Percentiles rank a stretch among this genome's conserved stretches.
Evolutionary conservation across 805 yeast genomes (phyloP).

Genomic region (Myxozyma neotropica): DNA sequence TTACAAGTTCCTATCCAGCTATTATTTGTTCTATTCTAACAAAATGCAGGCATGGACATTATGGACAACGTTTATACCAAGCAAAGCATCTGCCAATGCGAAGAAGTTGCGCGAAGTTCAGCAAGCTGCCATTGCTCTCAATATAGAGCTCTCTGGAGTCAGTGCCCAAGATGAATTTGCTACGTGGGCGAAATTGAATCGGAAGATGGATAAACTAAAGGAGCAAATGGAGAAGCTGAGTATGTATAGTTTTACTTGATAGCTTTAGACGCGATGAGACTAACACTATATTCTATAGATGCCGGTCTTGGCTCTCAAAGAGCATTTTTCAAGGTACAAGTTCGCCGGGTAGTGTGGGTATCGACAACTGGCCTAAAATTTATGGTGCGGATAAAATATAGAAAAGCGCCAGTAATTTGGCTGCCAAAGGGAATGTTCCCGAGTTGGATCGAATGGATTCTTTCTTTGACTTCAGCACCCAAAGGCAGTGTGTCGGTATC

Average conservation of each 20-base stretch:
- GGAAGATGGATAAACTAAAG: slow-evolving; percentile 62
- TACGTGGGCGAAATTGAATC: slow-evolving; percentile 88
- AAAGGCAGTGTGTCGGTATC: slow-evolving; percentile 37
- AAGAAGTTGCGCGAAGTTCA: slow-evolving; percentile 43
- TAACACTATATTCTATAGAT: neutral
- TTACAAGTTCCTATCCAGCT: neutral
- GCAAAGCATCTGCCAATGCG: slow-evolving; percentile 35
- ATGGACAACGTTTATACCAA: slow-evolving; percentile 21
- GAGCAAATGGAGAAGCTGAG: slow-evolving; percentile 52
- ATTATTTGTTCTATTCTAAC: neutral
- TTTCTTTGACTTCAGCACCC: slow-evolving; percentile 68
- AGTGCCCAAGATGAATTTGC: slow-evolving; percentile 95
- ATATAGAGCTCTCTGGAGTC: slow-evolving; percentile 58
- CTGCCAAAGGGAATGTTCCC: slow-evolving; percentile 65
- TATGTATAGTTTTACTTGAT: neutral
- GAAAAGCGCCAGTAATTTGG: slow-evolving; percentile 59
- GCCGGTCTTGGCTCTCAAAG: slow-evolving; percentile 18
- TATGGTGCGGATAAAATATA: slow-evolving; percentile 54
- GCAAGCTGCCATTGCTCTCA: slow-evolving; percentile 51
- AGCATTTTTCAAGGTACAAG: slow-evolving; percentile 39
- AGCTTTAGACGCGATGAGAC: neutral
- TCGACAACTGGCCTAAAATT: slow-evolving; percentile 49
- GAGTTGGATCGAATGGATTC: slow-evolving; percentile 52
- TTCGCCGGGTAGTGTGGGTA: slow-evolving; percentile 45
- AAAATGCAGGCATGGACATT: slow-evolving; percentile 25